These are phyloP conservation scores for Magnusiomyces magnusii DNA, from an alignment of 1,139 yeast species.

Conservation along the genomic window DNA sequence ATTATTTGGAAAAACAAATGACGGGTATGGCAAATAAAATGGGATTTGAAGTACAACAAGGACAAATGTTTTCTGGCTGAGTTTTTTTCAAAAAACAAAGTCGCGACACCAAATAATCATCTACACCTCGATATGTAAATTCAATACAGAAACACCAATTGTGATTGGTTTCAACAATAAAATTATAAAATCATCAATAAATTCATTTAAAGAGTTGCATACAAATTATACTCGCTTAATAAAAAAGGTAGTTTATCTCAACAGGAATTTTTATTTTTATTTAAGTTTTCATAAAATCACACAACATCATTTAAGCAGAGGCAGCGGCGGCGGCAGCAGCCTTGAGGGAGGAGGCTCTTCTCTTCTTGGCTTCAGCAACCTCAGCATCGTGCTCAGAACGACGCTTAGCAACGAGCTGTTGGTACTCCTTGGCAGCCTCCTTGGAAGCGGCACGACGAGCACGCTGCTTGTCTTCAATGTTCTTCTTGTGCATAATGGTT, in stretches of 20 bases:
- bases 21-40: slow-evolving; percentile 7
- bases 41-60: slow-evolving; percentile 8
- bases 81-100: too few species aligned
- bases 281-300: background rate
- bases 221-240: too few species aligned
- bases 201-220: too few species aligned
- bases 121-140: background rate
- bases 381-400: slow-evolving; percentile 53
- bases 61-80: slow-evolving; percentile 10
- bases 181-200: too few species aligned
- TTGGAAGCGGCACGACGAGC: slow-evolving; percentile 98
- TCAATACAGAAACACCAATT: background rate
- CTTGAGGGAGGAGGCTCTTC: slow-evolving; percentile 99
- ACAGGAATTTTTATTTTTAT: background rate
- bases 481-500: slow-evolving; percentile 99
- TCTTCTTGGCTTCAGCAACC: slow-evolving; percentile 91
- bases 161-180: background rate
- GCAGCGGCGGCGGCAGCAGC: slow-evolving; percentile 28
- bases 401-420: slow-evolving; percentile 97
- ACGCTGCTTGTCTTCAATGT: slow-evolving; percentile 86
- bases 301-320: background rate
- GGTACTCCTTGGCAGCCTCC: slow-evolving; percentile 99
- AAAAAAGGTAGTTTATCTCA: too few species aligned
- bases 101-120: too few species aligned
- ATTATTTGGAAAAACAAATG: slow-evolving; percentile 14